These are phyloP conservation scores for Colletotrichum sansevieriae DNA, from an alignment of 2,329 filamentous ascomycete genomes.

Conservation along the genomic window DNA sequence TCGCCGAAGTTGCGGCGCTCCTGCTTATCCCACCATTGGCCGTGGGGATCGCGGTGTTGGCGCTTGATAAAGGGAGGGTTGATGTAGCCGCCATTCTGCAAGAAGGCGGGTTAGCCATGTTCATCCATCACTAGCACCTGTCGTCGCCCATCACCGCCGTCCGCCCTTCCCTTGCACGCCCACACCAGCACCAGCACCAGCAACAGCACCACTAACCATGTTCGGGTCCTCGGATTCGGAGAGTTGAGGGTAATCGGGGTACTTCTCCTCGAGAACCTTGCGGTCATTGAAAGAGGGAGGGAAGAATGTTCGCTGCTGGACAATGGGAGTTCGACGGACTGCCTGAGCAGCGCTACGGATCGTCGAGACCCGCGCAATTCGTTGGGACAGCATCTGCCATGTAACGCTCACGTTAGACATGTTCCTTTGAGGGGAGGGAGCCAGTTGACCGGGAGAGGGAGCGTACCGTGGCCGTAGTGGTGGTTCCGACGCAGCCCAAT, in stretches of 20 bases:
- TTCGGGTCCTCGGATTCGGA: slow-evolving; percentile 74
- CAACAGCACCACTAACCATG: slow-evolving; percentile 67
- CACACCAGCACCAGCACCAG: background rate
- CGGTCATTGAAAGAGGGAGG: slow-evolving; percentile 63
- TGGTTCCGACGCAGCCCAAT: slow-evolving; percentile 52
- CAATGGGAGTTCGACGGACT: slow-evolving; percentile 63
- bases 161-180: background rate
- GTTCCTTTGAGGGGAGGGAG: accelerated
- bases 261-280: slow-evolving; percentile 65
- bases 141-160: background rate
- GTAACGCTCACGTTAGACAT: slow-evolving; percentile 4
- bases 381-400: slow-evolving; percentile 71
- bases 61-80: slow-evolving; percentile 87
- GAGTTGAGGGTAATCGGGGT: slow-evolving; percentile 60
- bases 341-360: slow-evolving; percentile 59
- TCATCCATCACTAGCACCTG: background rate
- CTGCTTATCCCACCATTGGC: slow-evolving; percentile 96
- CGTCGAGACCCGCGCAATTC: slow-evolving; percentile 65
- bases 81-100: slow-evolving; percentile 86
- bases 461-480: slow-evolving; percentile 51
- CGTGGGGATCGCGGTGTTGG: slow-evolving; percentile 92
- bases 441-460: background rate
- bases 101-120: slow-evolving; percentile 44
- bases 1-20: slow-evolving; percentile 98
- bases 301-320: slow-evolving; percentile 70